These are phyloP conservation scores for Scleroderma bovista DNA, from an alignment of 768 basidiomycete species.

Conservation along the genomic window DNA sequence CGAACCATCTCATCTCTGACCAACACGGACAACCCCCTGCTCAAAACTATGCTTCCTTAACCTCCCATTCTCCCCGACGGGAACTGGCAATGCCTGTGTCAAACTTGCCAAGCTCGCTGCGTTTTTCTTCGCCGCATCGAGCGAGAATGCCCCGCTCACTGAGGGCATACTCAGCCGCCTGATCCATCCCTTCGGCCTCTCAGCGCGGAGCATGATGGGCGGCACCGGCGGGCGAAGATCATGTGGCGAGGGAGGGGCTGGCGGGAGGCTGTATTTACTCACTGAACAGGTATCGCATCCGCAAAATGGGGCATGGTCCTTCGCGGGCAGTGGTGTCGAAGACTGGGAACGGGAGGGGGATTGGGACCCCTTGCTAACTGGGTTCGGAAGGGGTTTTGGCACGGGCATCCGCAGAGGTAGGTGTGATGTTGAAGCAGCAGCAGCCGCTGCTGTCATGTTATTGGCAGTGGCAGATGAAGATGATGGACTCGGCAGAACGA, in stretches of 20 bases:
- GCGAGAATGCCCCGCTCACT: constrained; percentile 52
- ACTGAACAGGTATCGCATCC: constrained; percentile 63
- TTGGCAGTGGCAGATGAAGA: constrained; percentile 6
- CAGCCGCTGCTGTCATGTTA: not conserved
- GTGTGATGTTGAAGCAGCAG: not conserved
- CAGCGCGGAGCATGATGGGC: constrained; percentile 42
- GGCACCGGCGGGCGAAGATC: constrained; percentile 39
- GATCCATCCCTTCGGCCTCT: constrained; percentile 71
- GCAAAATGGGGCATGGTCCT: constrained; percentile 56
- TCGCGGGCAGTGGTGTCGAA: constrained; percentile 19
- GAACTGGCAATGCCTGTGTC: constrained; percentile 23
- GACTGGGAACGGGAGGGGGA: constrained; percentile 25
- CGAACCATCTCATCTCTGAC: not conserved
- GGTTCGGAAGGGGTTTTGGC: constrained; percentile 5
- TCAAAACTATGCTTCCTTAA: constrained; percentile 31
- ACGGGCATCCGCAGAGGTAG: constrained; percentile 5
- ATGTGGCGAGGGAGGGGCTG: constrained; percentile 20
- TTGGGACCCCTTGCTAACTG: constrained; percentile 17
- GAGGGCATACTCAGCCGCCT: constrained; percentile 72
- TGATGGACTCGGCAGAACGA: constrained; percentile 11
- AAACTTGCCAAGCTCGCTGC: constrained; percentile 36
- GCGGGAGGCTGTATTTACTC: constrained; percentile 43
- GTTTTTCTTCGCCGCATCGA: constrained; percentile 49
- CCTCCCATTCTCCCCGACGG: constrained; percentile 44
- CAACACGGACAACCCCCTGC: constrained; percentile 32